Base-by-base conservation (phyloP, 1,284 basidiomycete genomes). In the Vanrija sp. region DNA sequence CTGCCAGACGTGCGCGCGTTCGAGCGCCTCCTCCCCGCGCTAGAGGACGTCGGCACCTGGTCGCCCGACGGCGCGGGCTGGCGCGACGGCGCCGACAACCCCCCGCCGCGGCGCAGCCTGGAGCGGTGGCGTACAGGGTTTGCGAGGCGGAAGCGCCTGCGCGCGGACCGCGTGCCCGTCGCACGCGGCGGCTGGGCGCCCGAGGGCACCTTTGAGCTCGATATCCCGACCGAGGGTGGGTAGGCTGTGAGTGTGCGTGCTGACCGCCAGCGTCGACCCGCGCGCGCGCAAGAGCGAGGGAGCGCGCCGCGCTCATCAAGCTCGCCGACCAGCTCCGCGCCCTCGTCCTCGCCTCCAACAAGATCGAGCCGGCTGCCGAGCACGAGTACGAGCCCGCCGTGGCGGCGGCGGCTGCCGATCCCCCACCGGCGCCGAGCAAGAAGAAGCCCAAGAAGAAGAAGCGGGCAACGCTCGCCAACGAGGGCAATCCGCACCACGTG, bases 401-500 rank as follows among this genome's bases (percentile, higher is more conserved):
- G 35, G 18, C 27, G 47, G 5, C 46, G 37, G 18, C 47, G 50
- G 18, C 47, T 41, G 25, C 37, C 47, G 3, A 3, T 41, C 49
- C 45, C 12, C 45, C 50, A 4, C 16, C 35, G 10, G 18, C 53
- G 31, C 45, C 41, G 15, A 58, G 51, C 49, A 72, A 75, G 66
- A 80, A 78, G 69, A 78, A 72, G 76, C 74, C 77, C 55, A 90
- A 89, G 81, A 91, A 92, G 82, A 93, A 92, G 82, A 92, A 91
- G 75, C 81, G 88, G 44, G 86, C 86, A 46, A 85, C 85, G 3
- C 77, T 89, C 18, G 88, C 89, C 25, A 91, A 92, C 70, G 87
- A 87, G 48, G 87, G 87, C 42, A 93, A 93, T 68, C 90, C 89
- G 5, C 90, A 94, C 73, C 90, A 92, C 76, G 80, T 91, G 45